Percentiles rank a stretch among this genome's conserved stretches.
Conservation (phyloP, 2,329 filamentous ascomycete genomes). For the Scolecobasidium constrictum region DNA sequence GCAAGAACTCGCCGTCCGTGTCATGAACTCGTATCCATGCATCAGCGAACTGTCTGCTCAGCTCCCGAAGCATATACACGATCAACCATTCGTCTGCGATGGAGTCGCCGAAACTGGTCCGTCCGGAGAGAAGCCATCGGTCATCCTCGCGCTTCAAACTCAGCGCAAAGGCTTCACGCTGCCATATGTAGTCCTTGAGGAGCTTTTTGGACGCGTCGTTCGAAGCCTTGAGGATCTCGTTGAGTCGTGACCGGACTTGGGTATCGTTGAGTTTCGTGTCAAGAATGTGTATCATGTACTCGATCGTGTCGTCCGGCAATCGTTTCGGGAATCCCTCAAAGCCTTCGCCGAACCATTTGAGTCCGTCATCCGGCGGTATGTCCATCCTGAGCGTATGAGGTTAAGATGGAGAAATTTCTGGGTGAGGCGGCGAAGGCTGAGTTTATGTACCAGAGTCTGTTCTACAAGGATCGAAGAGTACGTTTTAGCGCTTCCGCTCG, state of each 20-base stretch:
- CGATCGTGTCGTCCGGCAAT: conserved; percentile 73
- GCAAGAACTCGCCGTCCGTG: conserved; percentile 86
- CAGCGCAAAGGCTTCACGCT: conserved; percentile 70
- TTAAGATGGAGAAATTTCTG: neutral
- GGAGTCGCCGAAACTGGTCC: conserved; percentile 83
- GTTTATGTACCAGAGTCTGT: too few relatives aligned
- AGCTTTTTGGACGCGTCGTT: conserved; percentile 51
- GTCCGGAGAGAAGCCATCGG: conserved; percentile 55
- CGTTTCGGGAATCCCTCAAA: conserved; percentile 55
- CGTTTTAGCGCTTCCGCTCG: neutral
- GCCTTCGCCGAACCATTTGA: conserved; percentile 55
- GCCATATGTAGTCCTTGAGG: conserved; percentile 89
- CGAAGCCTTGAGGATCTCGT: conserved; percentile 59
- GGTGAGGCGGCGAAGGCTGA: too few relatives aligned
- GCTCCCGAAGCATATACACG: conserved; percentile 74
- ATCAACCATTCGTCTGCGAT: conserved; percentile 97
- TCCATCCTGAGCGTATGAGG: neutral
- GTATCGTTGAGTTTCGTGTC: conserved; percentile 43
- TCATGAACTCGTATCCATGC: conserved; percentile 79
- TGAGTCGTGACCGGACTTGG: conserved; percentile 54
- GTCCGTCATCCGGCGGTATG: conserved; percentile 36
- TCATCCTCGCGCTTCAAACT: conserved; percentile 49
- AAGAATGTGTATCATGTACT: conserved; percentile 71
- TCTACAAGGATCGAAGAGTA: too few relatives aligned
- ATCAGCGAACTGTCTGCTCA: conserved; percentile 60